Evolutionary conservation across 371 early-diverging fungal genomes (phyloP), one percentile per base, ranked within the genome.

Genomic region (Racocetra persica): DNA sequence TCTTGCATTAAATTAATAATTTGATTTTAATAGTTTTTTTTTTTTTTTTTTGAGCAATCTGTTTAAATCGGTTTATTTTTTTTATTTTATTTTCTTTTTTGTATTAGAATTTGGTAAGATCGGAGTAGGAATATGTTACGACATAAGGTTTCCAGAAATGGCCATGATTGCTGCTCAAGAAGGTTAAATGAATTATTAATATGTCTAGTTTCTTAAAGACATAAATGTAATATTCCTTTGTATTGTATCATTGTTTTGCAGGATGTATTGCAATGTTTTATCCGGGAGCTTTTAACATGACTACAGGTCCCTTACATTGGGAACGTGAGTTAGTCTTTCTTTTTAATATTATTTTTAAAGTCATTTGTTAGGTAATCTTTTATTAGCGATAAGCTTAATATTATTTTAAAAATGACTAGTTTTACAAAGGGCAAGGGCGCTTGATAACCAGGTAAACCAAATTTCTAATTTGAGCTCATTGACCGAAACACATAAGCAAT

Each of bases 61-160:
- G 65, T 36, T 59, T 16, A n/a, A 57, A 52, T 55, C 14, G 54
- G 69, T 51, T 54, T 11, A 60, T 54, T 16, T 32, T 7, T 6
- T 55, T 63, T 49, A 22, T n/a, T 16, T 65, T 38, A 45, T 52
- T n/a, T 10, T 49, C n/a, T 32, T 72, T 10, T 18, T 36, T 38
- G 57, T 51, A 28, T 67, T 77, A 91, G 92, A 88, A 38, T 95
- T 92, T 83, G 98, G 97, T 45, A 90, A 89, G 80, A 87, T 99
- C 77, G 98, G 98, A 28, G 86, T 97, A 14, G 99, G 95, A 20
- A 98, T 99, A 45, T 99, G 99, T 83, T 99, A 99, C 82, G 98
- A 98, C 79, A 94, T 98, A 26, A 87, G 91, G 59, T 99, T 99
- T 84, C 99, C 99, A 0, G 98, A 98, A 81, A 84, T 97, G 84